Evolutionary conservation across 345 rosid genomes (phyloP).

Genomic region (Geranium rotundifolium): DNA sequence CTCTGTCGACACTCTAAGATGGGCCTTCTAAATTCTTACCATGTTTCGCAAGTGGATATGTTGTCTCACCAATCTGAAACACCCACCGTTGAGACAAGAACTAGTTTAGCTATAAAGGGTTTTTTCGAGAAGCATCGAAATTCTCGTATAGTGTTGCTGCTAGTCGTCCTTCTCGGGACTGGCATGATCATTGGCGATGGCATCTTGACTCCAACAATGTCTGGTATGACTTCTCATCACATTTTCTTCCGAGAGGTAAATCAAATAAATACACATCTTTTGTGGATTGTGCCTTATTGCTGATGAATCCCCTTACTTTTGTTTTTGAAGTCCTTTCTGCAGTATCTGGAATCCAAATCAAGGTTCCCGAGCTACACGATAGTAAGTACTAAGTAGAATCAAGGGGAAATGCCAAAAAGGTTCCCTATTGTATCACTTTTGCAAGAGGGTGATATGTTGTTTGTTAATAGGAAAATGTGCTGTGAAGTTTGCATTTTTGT

Average conservation of each 20-base stretch:
- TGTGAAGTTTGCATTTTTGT: no score
- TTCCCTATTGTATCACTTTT: no score
- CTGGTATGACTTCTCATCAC: slow-evolving; percentile 15
- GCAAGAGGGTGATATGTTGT: no score
- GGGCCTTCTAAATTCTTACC: slow-evolving; percentile 14
- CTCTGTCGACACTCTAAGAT: slow-evolving; percentile 22
- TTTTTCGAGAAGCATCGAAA: slow-evolving; percentile 19
- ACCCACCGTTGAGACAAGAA: slow-evolving; percentile 16
- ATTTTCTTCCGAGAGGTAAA: neutral
- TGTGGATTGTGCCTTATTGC: neutral
- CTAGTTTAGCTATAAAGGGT: slow-evolving; percentile 15
- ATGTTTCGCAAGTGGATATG: slow-evolving; percentile 4
- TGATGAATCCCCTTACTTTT: neutral
- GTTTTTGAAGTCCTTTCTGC: slow-evolving; percentile 25
- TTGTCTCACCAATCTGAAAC: slow-evolving; percentile 9
- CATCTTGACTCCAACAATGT: slow-evolving; percentile 29
- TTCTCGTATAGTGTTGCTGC: slow-evolving; percentile 20
- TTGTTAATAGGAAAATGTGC: no score
- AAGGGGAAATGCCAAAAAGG: no score
- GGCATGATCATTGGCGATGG: slow-evolving; percentile 37
- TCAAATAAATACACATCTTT: neutral
- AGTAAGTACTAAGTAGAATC: slow-evolving; percentile 21
- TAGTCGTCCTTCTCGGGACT: slow-evolving; percentile 29
- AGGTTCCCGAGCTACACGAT: slow-evolving; percentile 16
- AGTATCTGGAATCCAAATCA: slow-evolving; percentile 25